Conservation (phyloP, 371 early-diverging fungal genomes). For the Sporodiniella umbellata region DNA sequence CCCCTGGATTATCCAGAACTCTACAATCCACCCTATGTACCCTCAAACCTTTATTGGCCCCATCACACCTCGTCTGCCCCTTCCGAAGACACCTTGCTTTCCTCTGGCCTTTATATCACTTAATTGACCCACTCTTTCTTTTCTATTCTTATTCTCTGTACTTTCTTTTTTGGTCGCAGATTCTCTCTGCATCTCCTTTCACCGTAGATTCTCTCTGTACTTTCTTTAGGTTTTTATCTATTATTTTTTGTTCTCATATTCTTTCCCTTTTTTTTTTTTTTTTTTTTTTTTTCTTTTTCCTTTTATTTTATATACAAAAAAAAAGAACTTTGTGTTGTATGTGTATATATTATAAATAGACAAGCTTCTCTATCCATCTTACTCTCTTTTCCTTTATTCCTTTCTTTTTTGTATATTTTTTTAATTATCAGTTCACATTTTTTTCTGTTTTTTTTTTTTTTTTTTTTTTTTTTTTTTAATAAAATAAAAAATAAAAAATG, state of each 20-base stretch:
- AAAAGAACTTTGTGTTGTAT: too few species aligned
- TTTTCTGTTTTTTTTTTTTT: constrained; percentile 2
- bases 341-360: too few species aligned
- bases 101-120: constrained; percentile 20
- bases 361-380: too few species aligned
- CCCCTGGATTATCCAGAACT: not conserved
- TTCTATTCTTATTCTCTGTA: not conserved
- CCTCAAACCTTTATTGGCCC: constrained; percentile 15
- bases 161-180: not conserved
- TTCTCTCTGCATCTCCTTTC: too few species aligned
- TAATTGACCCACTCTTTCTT: constrained; percentile 1
- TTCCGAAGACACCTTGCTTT: not conserved
- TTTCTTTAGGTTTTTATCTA: not conserved
- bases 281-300: not conserved
- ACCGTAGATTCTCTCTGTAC: too few species aligned
- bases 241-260: not conserved
- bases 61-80: not conserved
- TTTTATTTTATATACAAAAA: not conserved
- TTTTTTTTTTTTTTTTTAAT: not conserved
- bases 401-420: too few species aligned
- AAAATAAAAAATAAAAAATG: not conserved
- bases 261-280: not conserved
- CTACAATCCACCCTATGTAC: constrained; percentile 3
- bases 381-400: too few species aligned
- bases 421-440: too few species aligned